Base-by-base conservation (phyloP, 768 basidiomycete genomes). In the Psilocybe sp. region DNA sequence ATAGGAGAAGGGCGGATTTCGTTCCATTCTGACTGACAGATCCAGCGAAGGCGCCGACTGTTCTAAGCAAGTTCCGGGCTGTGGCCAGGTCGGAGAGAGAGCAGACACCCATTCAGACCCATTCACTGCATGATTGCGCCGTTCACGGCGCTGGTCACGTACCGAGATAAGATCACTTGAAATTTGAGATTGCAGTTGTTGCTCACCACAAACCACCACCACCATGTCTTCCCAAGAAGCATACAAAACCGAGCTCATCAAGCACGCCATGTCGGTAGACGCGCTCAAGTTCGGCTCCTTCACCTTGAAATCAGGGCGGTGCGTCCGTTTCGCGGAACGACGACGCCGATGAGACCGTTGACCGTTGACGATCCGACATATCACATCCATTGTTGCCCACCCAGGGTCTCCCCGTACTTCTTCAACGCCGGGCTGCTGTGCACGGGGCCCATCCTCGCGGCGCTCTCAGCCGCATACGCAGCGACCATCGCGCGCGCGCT, bases 251-350 rank as follows among this genome's bases (percentile, higher is more conserved):
- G 79, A 84, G 48, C 76, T 92, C 46, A 89, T 92, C 52, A 71
- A 81, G 51, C 78, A 83, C 60, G 72, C 85, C 3, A 82, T 89
- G 76, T 64, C 75, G 5, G 80, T 81, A 10, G 84, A 82, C 31
- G 90, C 90, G 1, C 81, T 93, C 51, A 89, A 87, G 63, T 98
- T 98, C 61, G 97, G 96, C 32, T 76, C 83, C 1, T 99, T 97
- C 66, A 90, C 86, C 1, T 79, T 98, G 50, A 99, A 98, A 79
- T 94, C 92, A 32, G 97, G 96, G 55, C 84, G 94, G 91, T 92
- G 65, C 57, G 86, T 70, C 46, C 44, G 44, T 38, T 14, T 23
- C 45, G 50, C 20, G 34, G 40, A 35, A 28, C 23, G 23, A 28
- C 23, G 23, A 3, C 23, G 23, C 3, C 23, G 23, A n/a, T n/a